A percentile compares a stretch with the other conserved stretches of the same genome.
Conservation (phyloP, 202 grass and related monocot genomes). For the Saccharum hybrid region DNA sequence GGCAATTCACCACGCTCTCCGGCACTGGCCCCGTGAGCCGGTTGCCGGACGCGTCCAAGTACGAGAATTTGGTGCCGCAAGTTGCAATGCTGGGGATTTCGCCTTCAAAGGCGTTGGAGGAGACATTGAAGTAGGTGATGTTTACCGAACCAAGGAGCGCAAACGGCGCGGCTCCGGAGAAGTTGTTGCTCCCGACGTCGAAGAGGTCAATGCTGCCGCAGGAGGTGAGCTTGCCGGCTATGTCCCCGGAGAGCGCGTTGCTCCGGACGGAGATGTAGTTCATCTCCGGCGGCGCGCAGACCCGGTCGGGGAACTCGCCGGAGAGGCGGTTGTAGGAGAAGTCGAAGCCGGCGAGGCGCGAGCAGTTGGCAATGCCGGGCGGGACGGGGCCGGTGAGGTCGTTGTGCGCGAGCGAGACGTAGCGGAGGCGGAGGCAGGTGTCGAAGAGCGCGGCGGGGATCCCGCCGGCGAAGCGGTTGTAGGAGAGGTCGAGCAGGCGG, state of each 20-base stretch:
- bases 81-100: slow-evolving; percentile 60
- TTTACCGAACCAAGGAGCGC: slow-evolving; percentile 59
- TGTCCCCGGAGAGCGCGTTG: slow-evolving; percentile 67
- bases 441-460: slow-evolving; percentile 76
- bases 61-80: slow-evolving; percentile 60
- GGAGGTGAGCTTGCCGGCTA: slow-evolving; percentile 50
- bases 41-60: slow-evolving; percentile 81
- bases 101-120: slow-evolving; percentile 81
- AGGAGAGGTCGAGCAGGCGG: slow-evolving; percentile 94
- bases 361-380: slow-evolving; percentile 59
- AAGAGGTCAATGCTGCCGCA: slow-evolving; percentile 78
- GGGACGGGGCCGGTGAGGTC: slow-evolving; percentile 65
- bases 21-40: slow-evolving; percentile 62
- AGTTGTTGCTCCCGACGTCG: slow-evolving; percentile 80
- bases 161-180: slow-evolving; percentile 68
- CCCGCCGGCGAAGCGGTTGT: slow-evolving; percentile 79
- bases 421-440: slow-evolving; percentile 83
- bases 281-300: slow-evolving; percentile 77
- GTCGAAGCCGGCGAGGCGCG: slow-evolving; percentile 81
- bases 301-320: slow-evolving; percentile 62
- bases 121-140: slow-evolving; percentile 95
- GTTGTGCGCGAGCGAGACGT: slow-evolving; percentile 94
- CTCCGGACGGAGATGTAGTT: slow-evolving; percentile 79
- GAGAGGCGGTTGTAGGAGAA: slow-evolving; percentile 94
- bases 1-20: slow-evolving; percentile 59